Conservation (phyloP, 352 stramenopile genomes). For the Pythium volutum region DNA sequence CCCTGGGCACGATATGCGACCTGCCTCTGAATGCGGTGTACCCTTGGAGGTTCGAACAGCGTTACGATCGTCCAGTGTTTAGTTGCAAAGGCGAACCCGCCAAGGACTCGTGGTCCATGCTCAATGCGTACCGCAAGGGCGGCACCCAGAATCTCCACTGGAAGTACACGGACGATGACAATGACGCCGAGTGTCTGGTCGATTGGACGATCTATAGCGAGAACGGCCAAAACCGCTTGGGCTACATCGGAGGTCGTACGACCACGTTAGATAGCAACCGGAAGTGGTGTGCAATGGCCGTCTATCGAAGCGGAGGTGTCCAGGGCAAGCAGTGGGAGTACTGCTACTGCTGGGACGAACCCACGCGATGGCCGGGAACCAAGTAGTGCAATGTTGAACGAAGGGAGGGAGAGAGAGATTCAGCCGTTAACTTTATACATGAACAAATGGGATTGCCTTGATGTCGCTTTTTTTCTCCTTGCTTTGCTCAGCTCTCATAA, state of each 20-base stretch:
- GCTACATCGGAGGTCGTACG: background rate
- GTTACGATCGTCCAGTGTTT: too few relatives aligned
- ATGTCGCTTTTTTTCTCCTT: too few relatives aligned
- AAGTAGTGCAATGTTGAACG: too few relatives aligned
- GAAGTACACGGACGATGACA: conserved; percentile 8
- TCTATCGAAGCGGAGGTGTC: conserved; percentile 8
- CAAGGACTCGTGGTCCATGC: background rate
- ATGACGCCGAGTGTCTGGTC: conserved; percentile 4
- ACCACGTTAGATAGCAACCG: background rate
- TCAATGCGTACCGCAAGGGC: conserved; percentile 1
- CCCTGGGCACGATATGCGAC: too few relatives aligned
- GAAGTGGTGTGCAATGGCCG: conserved; percentile 8
- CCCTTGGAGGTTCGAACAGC: background rate
- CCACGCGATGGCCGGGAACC: too few relatives aligned
- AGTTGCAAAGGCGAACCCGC: background rate
- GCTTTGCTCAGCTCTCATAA: too few relatives aligned
- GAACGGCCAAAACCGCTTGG: background rate
- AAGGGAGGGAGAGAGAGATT: too few relatives aligned
- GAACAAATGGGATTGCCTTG: too few relatives aligned
- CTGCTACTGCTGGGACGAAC: conserved; percentile 2
- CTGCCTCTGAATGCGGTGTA: too few relatives aligned
- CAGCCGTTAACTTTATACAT: too few relatives aligned
- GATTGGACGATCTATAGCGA: conserved; percentile 1
- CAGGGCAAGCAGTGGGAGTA: conserved; percentile 8
- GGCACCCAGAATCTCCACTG: conserved; percentile 4